These are phyloP conservation scores for Binderoboletus segoi DNA, from an alignment of 1,284 basidiomycete genomes.

Conservation along the genomic window DNA sequence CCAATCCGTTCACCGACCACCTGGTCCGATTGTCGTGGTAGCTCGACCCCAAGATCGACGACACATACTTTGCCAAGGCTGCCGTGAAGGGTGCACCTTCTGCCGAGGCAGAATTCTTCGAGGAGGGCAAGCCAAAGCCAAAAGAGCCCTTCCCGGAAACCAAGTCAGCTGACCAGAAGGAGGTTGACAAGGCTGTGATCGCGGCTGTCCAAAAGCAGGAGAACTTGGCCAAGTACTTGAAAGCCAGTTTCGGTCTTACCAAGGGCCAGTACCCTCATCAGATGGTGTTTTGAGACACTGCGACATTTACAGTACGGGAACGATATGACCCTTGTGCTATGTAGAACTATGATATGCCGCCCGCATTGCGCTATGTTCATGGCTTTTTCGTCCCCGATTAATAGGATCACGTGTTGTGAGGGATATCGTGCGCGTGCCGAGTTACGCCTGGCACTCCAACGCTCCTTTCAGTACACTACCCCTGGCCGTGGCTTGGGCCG, in stretches of 20 bases:
- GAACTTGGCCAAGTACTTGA: conserved; percentile 92
- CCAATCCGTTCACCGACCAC: conserved; percentile 13
- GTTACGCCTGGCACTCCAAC: no score
- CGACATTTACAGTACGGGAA: conserved; percentile 17
- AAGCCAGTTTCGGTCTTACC: conserved; percentile 91
- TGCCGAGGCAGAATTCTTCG: conserved; percentile 96
- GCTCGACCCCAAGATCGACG: conserved; percentile 90
- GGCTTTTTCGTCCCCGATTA: conserved; percentile 7
- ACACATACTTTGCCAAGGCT: conserved; percentile 93
- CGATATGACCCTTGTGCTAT: conserved; percentile 21
- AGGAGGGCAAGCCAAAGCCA: conserved; percentile 89
- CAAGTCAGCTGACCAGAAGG: conserved; percentile 94
- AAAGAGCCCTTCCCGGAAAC: conserved; percentile 91
- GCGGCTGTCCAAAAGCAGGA: conserved; percentile 92
- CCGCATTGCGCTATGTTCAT: conserved; percentile 12
- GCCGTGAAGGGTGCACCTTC: conserved; percentile 68
- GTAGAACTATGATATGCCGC: conserved; percentile 27
- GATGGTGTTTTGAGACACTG: conserved; percentile 73
- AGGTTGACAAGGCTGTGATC: conserved; percentile 83
- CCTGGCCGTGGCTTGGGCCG: background rate
- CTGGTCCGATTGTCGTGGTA: conserved; percentile 31
- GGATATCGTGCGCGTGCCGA: background rate
- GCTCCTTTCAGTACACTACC: background rate
- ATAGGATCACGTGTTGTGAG: conserved; percentile 17
- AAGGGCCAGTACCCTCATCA: conserved; percentile 94